Percentiles rank a stretch among this genome's conserved stretches.
Conservation (phyloP, 306 rosid genomes). For the Rosa persica region DNA sequence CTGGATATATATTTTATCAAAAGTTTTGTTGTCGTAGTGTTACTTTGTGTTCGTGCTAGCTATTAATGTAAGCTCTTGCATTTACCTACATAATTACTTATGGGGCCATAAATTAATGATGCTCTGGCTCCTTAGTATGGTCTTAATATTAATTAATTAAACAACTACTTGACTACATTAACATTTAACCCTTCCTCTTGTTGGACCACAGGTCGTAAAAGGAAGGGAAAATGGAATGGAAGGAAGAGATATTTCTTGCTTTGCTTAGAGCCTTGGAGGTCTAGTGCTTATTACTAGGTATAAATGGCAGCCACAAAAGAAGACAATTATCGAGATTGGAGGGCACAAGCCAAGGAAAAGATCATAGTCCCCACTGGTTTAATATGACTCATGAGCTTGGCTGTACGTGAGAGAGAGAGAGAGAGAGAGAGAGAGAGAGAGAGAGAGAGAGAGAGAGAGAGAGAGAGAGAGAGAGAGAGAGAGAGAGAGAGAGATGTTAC, state of each 20-base stretch:
- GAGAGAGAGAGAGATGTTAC: no score
- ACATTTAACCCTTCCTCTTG: neutral
- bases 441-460: no score
- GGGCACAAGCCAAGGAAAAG: neutral
- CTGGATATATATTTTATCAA: no score
- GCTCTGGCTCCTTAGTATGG: no score
- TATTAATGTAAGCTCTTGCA: no score
- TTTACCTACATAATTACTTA: no score
- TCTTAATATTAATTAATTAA: neutral
- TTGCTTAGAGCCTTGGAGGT: slow-evolving; percentile 15
- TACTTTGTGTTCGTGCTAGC: no score
- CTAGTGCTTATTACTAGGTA: neutral
- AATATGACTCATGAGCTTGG: no score
- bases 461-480: no score
- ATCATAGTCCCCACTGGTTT: slow-evolving; percentile 23
- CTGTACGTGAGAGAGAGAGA: no score
- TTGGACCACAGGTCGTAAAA: neutral
- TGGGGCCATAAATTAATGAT: neutral
- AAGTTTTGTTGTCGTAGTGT: no score
- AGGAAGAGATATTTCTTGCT: neutral
- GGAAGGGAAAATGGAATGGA: neutral
- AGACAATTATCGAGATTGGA: neutral
- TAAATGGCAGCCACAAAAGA: neutral
- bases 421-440: no score
- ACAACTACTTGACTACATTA: neutral